phyloP scores from a whole-genome alignment of 148 eudicot species.

The Fagopyrum tataricum region DNA sequence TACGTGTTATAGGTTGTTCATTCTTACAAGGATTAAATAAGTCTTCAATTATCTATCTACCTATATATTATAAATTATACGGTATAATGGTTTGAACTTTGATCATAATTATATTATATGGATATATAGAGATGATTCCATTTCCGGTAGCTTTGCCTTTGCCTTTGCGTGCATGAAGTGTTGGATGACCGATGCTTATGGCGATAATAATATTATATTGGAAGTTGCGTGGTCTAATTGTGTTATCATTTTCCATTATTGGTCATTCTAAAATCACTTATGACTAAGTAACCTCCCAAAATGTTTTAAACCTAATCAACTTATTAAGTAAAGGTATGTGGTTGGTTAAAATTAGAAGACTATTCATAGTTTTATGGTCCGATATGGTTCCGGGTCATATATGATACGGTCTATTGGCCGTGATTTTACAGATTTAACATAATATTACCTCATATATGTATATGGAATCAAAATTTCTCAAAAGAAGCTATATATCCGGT shows the following conservation, averaged over 20 bases:
- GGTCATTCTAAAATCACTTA: background rate
- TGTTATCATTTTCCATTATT: background rate
- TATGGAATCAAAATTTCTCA: no score
- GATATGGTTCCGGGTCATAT: no score
- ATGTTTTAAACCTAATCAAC: background rate
- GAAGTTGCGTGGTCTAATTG: conserved; percentile 7
- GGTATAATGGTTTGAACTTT: background rate
- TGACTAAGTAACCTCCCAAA: background rate
- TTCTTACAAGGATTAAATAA: background rate
- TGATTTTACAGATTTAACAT: no score
- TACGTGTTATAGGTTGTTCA: background rate
- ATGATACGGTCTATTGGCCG: no score
- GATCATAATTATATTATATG: background rate
- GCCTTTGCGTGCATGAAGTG: conserved; percentile 8
- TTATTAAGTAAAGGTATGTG: background rate
- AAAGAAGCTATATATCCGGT: no score
- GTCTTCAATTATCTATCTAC: background rate
- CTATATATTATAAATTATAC: background rate
- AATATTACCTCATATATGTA: no score
- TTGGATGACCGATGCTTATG: background rate
- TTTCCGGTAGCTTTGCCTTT: conserved; percentile 8
- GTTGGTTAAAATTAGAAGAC: no score
- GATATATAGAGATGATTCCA: background rate
- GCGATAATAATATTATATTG: background rate
- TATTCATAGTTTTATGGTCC: no score